These are phyloP conservation scores for Zygotorulaspora sp. DNA, from an alignment of 805 yeast genomes.

Conservation along the genomic window DNA sequence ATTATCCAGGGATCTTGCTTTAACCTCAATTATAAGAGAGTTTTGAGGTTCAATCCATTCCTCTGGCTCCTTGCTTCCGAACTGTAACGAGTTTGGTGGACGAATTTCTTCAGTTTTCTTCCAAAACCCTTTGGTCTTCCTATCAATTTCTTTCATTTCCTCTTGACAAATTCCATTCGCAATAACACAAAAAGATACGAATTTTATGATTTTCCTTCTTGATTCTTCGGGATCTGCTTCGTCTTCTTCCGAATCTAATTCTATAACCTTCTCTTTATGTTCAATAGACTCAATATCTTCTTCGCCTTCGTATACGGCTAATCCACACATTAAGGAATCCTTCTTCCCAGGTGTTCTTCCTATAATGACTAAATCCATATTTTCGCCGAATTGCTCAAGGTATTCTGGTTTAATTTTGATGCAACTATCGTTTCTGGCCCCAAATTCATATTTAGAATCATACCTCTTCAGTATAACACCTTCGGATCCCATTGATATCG, in stretches of 20 bases:
- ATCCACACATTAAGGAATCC: slow-evolving; percentile 65
- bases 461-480: slow-evolving; percentile 77
- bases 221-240: slow-evolving; percentile 10
- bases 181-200: slow-evolving; percentile 67
- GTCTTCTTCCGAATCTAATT: slow-evolving; percentile 15
- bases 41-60: slow-evolving; percentile 77
- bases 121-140: slow-evolving; percentile 61
- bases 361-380: slow-evolving; percentile 70
- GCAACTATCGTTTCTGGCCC: slow-evolving; percentile 66
- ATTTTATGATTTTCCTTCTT: slow-evolving; percentile 30
- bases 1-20: slow-evolving; percentile 66
- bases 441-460: slow-evolving; percentile 53
- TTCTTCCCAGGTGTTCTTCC: slow-evolving; percentile 76
- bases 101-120: slow-evolving; percentile 35
- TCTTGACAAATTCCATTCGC: slow-evolving; percentile 76
- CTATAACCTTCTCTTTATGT: slow-evolving; percentile 6
- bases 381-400: slow-evolving; percentile 79
- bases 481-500: slow-evolving; percentile 63
- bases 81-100: slow-evolving; percentile 46
- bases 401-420: slow-evolving; percentile 90
- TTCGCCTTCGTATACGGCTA: slow-evolving; percentile 44
- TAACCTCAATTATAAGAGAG: slow-evolving; percentile 76
- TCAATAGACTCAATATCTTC: slow-evolving; percentile 6
- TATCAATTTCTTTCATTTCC: slow-evolving; percentile 56
- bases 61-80: slow-evolving; percentile 60